A percentile compares a stretch with the other conserved stretches of the same genome.
Conservation (phyloP, 2,329 filamentous ascomycete genomes). For the Tolypocladium capitatum region DNA sequence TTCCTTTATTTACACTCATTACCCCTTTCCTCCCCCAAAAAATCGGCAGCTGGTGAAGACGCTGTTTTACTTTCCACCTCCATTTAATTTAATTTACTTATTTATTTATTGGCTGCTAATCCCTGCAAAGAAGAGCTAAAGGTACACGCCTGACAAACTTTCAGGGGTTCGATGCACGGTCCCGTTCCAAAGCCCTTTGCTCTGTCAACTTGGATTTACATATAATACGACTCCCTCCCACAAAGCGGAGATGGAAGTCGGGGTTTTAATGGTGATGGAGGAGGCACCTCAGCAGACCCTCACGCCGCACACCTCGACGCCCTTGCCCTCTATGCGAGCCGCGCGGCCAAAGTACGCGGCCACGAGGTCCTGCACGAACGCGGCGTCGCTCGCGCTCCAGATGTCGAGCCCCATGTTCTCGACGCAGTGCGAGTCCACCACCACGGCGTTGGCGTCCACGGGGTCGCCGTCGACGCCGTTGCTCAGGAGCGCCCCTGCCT, state of each 20-base stretch:
- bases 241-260: too few relatives aligned
- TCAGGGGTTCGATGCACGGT: too few relatives aligned
- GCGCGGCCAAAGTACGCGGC: conserved; percentile 52
- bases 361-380: conserved; percentile 51
- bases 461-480: conserved; percentile 11
- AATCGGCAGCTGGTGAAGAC: too few relatives aligned
- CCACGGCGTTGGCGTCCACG: conserved; percentile 28
- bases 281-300: conserved; percentile 41
- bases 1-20: too few relatives aligned
- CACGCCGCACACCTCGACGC: conserved; percentile 63
- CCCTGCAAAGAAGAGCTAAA: too few relatives aligned
- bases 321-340: conserved; percentile 51
- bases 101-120: too few relatives aligned
- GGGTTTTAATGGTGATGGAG: too few relatives aligned
- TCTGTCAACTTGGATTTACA: not conserved
- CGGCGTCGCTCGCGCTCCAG: conserved; percentile 60
- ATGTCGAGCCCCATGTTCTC: conserved; percentile 63
- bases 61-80: too few relatives aligned
- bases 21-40: too few relatives aligned
- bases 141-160: too few relatives aligned
- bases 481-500: conserved; percentile 10
- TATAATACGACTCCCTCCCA: too few relatives aligned
- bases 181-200: not conserved
- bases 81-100: too few relatives aligned
- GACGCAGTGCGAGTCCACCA: conserved; percentile 51